These are phyloP conservation scores for Pseudoturritis turrita DNA, from an alignment of 345 rosid species.

Conservation along the genomic window DNA sequence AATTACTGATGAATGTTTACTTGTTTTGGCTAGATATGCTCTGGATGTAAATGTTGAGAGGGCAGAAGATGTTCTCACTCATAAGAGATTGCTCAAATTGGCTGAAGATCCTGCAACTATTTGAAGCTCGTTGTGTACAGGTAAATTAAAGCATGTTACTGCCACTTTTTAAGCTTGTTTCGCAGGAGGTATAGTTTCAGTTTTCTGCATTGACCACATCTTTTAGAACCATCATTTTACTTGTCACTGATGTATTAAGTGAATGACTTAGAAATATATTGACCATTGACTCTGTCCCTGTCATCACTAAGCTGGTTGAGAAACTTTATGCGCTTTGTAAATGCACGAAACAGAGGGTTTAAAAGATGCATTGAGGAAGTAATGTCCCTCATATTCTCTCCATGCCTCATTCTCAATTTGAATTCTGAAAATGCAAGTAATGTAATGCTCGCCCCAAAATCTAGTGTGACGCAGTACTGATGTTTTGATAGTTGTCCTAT, in stretches of 20 bases:
- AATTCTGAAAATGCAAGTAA: constrained; percentile 18
- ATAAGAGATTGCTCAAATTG: constrained; percentile 64
- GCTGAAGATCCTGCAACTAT: constrained; percentile 78
- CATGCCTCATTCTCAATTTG: background rate
- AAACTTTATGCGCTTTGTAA: constrained; percentile 12
- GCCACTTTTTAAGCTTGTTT: constrained; percentile 70
- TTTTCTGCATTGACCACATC: background rate
- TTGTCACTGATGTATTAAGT: background rate
- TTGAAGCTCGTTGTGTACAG: constrained; percentile 89
- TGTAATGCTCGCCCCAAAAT: background rate
- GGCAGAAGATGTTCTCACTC: constrained; percentile 87
- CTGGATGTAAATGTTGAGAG: constrained; percentile 96
- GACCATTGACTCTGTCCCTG: constrained; percentile 2
- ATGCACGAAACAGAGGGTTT: constrained; percentile 73
- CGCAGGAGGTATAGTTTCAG: constrained; percentile 55
- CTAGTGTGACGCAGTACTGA: constrained; percentile 9
- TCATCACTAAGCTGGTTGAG: constrained; percentile 13
- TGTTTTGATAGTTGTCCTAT: constrained; percentile 10
- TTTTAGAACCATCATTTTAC: background rate
- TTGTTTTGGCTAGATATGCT: constrained; percentile 49
- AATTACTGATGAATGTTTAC: too few species aligned
- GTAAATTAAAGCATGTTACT: constrained; percentile 55
- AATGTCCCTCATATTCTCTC: background rate
- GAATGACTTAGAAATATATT: background rate
- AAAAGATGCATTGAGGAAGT: constrained; percentile 53